Evolutionary conservation across 2,329 filamentous ascomycete genomes (phyloP), one percentile per base, ranked within the genome.

Genomic region (Tolypocladium guangdongense): DNA sequence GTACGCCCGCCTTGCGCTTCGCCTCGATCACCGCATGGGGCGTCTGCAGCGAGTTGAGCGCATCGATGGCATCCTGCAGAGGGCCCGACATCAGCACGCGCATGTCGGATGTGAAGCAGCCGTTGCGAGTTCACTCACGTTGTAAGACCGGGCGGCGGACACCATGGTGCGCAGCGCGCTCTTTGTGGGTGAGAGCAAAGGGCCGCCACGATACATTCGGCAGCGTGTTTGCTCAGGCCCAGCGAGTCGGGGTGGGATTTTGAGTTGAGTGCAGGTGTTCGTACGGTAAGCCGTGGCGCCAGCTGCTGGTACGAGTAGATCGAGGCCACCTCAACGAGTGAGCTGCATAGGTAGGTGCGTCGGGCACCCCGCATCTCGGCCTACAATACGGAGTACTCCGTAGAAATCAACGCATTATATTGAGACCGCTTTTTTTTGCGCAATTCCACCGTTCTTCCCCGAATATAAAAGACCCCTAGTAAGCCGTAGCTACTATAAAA

Each of bases 1-100:
- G 80, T 57, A 83, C 74, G 22, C 89, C 87, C 20, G 86, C 86
- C 66, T 88, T 88, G 52, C 83, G 80, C 51, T 93, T 84, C 50
- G 86, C 83, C 66, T 95, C 84, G 20, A 96, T 80, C 51, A 90
- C 80, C 49, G 86, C 81, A 66, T 86, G 92, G 51, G 95, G 95
- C 43, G 88, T 90, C 69, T 99, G 93, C 50, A 97, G 82, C 46
- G 88, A 87, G 70, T 97, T 97, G 64, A 97, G 81, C 39, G 87
- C 83, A 60, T 83, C 76, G 58, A 97, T 84, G 49, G 92, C 93
- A 67, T 93, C 90, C 90, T 95, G 59, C 2, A 16, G 24, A 16
- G 24, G 16, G 38, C 18, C 30, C 47, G 8, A 43, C 37, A 30
- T 45, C 43, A 47, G 27, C 10, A 18, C 14, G 18, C 43, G 43